Conservation (phyloP, 2,329 filamentous ascomycete genomes). For the Colletotrichum coccodes region DNA sequence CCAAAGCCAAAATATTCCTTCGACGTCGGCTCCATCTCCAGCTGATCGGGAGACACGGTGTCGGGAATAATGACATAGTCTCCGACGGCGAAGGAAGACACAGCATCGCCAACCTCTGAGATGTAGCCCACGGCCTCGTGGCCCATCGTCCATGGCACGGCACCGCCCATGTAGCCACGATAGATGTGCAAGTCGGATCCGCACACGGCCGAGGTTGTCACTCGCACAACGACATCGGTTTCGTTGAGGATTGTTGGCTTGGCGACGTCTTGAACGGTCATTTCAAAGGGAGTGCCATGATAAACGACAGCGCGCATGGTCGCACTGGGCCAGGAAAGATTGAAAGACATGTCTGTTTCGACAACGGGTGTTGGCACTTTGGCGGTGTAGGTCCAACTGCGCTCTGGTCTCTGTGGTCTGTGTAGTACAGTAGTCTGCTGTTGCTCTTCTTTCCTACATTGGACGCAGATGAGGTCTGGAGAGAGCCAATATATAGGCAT, state of each 20-base stretch:
- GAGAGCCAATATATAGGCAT: neutral
- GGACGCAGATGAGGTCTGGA: neutral
- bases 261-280: slow-evolving; percentile 33
- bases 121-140: slow-evolving; percentile 54
- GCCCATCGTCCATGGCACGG: slow-evolving; percentile 38
- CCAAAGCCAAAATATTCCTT: slow-evolving; percentile 9
- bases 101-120: slow-evolving; percentile 44
- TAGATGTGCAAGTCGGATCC: slow-evolving; percentile 47
- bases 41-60: slow-evolving; percentile 15
- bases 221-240: slow-evolving; percentile 46
- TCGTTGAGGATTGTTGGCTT: slow-evolving; percentile 29
- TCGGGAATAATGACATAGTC: slow-evolving; percentile 50
- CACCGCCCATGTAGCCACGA: slow-evolving; percentile 36
- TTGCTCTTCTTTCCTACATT: neutral
- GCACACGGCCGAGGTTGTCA: slow-evolving; percentile 46
- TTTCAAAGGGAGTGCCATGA: slow-evolving; percentile 35
- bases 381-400: neutral
- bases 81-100: slow-evolving; percentile 45
- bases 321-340: neutral
- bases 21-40: neutral
- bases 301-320: slow-evolving; percentile 30
- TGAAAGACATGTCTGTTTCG: neutral
- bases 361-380: neutral
- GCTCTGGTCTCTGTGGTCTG: neutral
- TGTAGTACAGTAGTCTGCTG: neutral